Evolutionary conservation across 495 filamentous ascomycete genomes (phyloP), one percentile per base, ranked within the genome.

Genomic region (Tricharina praecox): DNA sequence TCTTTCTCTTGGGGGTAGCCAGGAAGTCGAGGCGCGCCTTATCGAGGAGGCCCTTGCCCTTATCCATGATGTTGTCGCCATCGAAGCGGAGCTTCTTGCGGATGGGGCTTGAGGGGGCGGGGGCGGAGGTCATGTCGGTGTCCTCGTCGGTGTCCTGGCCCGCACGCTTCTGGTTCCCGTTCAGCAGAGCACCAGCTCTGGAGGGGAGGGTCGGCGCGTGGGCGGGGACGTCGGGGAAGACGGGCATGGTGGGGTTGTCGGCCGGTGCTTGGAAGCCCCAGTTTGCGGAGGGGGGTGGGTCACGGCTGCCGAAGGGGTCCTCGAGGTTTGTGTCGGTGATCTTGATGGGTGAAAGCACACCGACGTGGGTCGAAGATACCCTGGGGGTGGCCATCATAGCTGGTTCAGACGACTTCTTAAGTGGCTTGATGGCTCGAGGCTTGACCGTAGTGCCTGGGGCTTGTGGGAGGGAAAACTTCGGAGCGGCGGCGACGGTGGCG

Each of bases 1-100:
- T 40, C 47, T 43, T 52, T 45, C 47, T 49, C 50, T 56, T 60
- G 13, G 57, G 57, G 1, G 52, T 53, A 7, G 57, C 57, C n/a
- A 60, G 47, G 7, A 40, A 35, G 44, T 60, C 48, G 7, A 60
- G 30, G 2, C 56, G 53, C 15, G 43, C 55, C 19, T 47, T 50
- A 1, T 45, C 16, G 21, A 53, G 13, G 19, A 50, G 49, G 36
- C 40, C 46, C 30, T 45, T 50, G 23, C 40, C 48, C 39, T 28
- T 53, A 19, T 30, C 16, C 51, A 18, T 36, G 38, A 13, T 23
- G 3, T 50, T 45, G 8, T 35, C 16, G 30, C 11, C 21, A 30
- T 48, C 49, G 26, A 54, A 51, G 18, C 43, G 35, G 4, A 44
- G 13, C 23, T 39, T 50, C 33, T 55, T 54, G 19, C 52, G 41